These are phyloP conservation scores for Phaeophleospora eucalypticola DNA, from an alignment of 2,329 filamentous ascomycete species.

Conservation along the genomic window DNA sequence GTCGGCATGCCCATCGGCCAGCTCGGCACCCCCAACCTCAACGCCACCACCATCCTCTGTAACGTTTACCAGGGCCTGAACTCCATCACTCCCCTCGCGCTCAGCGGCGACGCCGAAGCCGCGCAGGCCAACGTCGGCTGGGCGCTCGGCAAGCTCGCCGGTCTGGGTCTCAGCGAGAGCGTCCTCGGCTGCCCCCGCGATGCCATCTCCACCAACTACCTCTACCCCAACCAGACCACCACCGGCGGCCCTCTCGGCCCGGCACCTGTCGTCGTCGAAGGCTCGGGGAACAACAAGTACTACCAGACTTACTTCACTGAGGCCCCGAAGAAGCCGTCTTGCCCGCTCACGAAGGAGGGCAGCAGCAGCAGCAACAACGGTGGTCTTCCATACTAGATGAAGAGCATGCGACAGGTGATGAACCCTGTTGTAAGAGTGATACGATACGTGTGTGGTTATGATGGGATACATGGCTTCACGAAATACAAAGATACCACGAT, in stretches of 20 bases:
- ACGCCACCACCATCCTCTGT: conserved; percentile 32
- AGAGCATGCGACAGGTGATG: no score
- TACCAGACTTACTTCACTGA: conserved; percentile 33
- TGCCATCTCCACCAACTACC: conserved; percentile 27
- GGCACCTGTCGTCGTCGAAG: conserved; percentile 23
- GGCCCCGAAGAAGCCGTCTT: conserved; percentile 24
- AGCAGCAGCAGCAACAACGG: no score
- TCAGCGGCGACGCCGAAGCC: conserved; percentile 26
- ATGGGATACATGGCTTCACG: no score
- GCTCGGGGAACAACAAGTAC: conserved; percentile 36
- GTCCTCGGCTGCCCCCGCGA: conserved; percentile 34
- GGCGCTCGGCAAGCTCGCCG: conserved; percentile 32
- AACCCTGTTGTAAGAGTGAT: no score
- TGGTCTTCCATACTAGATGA: no score
- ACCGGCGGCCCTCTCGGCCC: conserved; percentile 31
- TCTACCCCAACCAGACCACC: conserved; percentile 29
- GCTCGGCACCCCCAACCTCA: conserved; percentile 33
- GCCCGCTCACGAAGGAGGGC: conserved; percentile 1
- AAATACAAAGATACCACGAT: no score
- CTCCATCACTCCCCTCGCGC: conserved; percentile 33
- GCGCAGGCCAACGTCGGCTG: conserved; percentile 25
- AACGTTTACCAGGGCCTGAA: conserved; percentile 35
- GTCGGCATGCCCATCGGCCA: conserved; percentile 30
- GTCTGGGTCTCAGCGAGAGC: conserved; percentile 26
- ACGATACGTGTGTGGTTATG: no score